Base-by-base conservation (phyloP, 768 basidiomycete genomes). In the Sutorius australiensis region DNA sequence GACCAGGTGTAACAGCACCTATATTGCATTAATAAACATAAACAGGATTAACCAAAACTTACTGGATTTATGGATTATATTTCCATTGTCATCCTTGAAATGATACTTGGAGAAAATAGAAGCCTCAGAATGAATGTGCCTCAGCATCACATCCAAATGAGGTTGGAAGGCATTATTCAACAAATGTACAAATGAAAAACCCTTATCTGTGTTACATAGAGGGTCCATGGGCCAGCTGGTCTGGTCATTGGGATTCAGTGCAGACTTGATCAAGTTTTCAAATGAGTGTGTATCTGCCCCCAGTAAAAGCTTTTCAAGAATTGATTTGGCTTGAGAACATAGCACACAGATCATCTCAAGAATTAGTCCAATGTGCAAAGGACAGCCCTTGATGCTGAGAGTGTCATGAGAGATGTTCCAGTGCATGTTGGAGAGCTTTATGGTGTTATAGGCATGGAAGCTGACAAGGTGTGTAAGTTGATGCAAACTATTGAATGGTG, bases 391-490 rank as follows among this genome's bases (percentile, higher is more conserved):
- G 10, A 54, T 19, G 5, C 43, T 46, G 13, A 54, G 43, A 1
- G 43, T 54, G 3, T 54, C 36, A 0, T 8, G 43, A 1, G 0
- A 1, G 9, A 3, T 13, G 7, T 54, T 55, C 44, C 44, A 55
- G 5, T 55, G 24, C 54, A 55, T 51, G 5, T 46, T 11, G 0
- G 49, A 44, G 14, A 51, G 30, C 5, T 41, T 46, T 0, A 16
- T 1, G 11, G 32, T 3, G 5, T 39, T 17, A 10, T 33, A 45
- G 0, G 44, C 44, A 13, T 51, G 11, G 2, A 3, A 0, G 17
- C 9, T 0, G 0, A 39, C 16, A 0, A 52, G 27, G 8, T 55
- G 54, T 0, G 13, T 40, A 0, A 51, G 50, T 10, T 55, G 24
- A 0, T 7, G 6, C 2, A 55, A 5, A 1, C 0, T 19, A 1